Base-by-base conservation (phyloP, 108 stramenopile genomes). In the Licmophora abbreviata region DNA sequence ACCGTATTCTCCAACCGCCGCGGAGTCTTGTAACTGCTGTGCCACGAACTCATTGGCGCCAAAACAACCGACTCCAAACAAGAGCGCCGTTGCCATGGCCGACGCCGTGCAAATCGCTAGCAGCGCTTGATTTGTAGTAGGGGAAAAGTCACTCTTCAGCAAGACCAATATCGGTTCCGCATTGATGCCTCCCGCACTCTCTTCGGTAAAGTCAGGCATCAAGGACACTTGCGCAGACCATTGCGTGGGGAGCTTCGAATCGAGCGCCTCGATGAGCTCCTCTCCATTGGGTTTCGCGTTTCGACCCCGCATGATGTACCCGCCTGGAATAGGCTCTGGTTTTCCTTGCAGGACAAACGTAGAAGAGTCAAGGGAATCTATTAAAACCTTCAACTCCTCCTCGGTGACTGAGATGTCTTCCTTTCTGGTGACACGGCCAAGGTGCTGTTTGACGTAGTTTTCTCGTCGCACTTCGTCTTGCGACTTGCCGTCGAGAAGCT, bases 271-370 rank as follows among this genome's bases (percentile, higher is more conserved):
- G 1, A 80, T 56, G 38, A 80, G 46, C 45, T 69, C 53, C 7
- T 21, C 27, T 5, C 61, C 59, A 10, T 58, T 29, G 27, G 41
- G 45, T 6, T 43, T 59, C 30, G 58, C 57, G 44, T 71, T 72
- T 18, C 34, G 23, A 0, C 79, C 79, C 4, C 79, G 63, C 28
- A 80, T 73, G 18, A 80, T 32, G 59, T 70, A 80, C n/a, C 73
- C 73, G 2, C 73, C 74, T 27, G 51, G 54, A 7, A 72, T 72
- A 5, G 47, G 21, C 11, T 65, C 34, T 8, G 74, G 69, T 30
- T 56, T 67, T 40, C 67, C 70, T n/a, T 55, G 37, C 9, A 60
- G 58, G 52, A 60, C 49, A 51, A 71, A 76, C 0, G 43, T 68
- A 24, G 34, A 68, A 32, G 26, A 18, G 22, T 54, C 68, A 37